Evolutionary conservation across 225 moss, liverwort and hornwort species (phyloP).

Genomic region (Marchantia paleacea): DNA sequence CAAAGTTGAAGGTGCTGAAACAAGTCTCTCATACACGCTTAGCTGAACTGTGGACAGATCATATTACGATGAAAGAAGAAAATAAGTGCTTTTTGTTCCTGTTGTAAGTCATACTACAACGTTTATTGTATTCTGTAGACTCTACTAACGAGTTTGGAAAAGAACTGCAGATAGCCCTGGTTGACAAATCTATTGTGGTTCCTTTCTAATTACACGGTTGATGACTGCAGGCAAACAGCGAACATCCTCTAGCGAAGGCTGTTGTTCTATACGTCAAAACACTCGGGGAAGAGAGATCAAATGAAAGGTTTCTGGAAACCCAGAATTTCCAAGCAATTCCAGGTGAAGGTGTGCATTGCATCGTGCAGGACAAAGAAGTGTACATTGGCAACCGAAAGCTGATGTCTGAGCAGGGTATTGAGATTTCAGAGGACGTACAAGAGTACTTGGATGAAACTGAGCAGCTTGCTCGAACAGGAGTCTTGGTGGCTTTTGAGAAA

Average conservation of each 20-base stretch:
- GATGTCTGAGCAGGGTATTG: conserved; percentile 56
- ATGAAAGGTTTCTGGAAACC: conserved; percentile 38
- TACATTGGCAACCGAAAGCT: conserved; percentile 70
- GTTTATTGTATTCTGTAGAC: background rate
- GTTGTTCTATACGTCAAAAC: conserved; percentile 62
- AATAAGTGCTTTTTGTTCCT: background rate
- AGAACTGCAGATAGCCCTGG: background rate
- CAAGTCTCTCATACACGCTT: background rate
- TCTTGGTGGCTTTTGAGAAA: conserved; percentile 64
- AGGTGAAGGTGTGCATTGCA: conserved; percentile 86
- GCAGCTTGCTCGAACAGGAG: conserved; percentile 69
- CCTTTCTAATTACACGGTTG: too few species aligned
- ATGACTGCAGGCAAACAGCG: conserved; percentile 69
- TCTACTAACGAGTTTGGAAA: background rate
- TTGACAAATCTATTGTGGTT: background rate
- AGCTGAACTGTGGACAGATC: background rate
- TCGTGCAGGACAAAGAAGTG: conserved; percentile 51
- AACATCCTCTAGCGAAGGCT: conserved; percentile 94
- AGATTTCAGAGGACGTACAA: conserved; percentile 50
- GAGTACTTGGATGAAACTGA: conserved; percentile 66
- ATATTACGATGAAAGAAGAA: too few species aligned
- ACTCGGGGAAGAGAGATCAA: conserved; percentile 32
- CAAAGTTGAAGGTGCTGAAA: background rate
- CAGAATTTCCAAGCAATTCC: conserved; percentile 64
- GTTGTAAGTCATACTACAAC: background rate